Evolutionary conservation across 1,284 basidiomycete species (phyloP).

Genomic region (Entoloma clypeatum): DNA sequence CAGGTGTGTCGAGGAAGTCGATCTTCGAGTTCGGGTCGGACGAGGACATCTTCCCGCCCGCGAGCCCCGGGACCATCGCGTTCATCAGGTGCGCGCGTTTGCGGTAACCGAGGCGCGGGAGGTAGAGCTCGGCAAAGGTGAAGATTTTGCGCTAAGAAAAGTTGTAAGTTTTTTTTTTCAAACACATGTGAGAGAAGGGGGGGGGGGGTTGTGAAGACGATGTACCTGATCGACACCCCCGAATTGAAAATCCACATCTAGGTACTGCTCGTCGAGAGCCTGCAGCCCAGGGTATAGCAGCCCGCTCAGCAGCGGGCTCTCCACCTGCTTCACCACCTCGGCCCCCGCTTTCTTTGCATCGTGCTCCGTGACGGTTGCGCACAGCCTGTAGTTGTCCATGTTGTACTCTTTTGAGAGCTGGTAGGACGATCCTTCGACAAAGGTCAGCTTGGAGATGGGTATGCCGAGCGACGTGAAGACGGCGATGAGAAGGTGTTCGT

Average conservation of each 20-base stretch:
- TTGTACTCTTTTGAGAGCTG: slow-evolving; percentile 92
- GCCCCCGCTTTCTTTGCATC: slow-evolving; percentile 99
- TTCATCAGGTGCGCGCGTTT: slow-evolving; percentile 99
- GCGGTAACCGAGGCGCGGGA: slow-evolving; percentile 89
- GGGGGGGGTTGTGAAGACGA: slow-evolving; percentile 2
- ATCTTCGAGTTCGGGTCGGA: slow-evolving; percentile 98
- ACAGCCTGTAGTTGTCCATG: slow-evolving; percentile 91
- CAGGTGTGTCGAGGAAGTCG: slow-evolving; percentile 91
- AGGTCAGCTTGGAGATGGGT: slow-evolving; percentile 79
- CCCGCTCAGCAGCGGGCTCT: slow-evolving; percentile 86
- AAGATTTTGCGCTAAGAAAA: slow-evolving; percentile 89
- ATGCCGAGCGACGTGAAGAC: slow-evolving; percentile 91
- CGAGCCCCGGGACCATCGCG: slow-evolving; percentile 94
- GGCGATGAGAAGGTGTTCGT: slow-evolving; percentile 77
- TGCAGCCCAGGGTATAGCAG: slow-evolving; percentile 96
- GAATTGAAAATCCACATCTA: slow-evolving; percentile 96
- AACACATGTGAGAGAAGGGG: slow-evolving; percentile 7
- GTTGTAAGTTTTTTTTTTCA: no score
- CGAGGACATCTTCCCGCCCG: slow-evolving; percentile 98
- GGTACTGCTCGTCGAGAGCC: slow-evolving; percentile 96
- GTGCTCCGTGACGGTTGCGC: slow-evolving; percentile 88
- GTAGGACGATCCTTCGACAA: slow-evolving; percentile 90
- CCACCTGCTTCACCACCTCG: slow-evolving; percentile 98
- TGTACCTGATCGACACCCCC: slow-evolving; percentile 93
- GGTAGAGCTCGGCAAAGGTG: slow-evolving; percentile 93